These are phyloP conservation scores for Capsicum pubescens DNA, from an alignment of 257 asterid species.

Conservation along the genomic window DNA sequence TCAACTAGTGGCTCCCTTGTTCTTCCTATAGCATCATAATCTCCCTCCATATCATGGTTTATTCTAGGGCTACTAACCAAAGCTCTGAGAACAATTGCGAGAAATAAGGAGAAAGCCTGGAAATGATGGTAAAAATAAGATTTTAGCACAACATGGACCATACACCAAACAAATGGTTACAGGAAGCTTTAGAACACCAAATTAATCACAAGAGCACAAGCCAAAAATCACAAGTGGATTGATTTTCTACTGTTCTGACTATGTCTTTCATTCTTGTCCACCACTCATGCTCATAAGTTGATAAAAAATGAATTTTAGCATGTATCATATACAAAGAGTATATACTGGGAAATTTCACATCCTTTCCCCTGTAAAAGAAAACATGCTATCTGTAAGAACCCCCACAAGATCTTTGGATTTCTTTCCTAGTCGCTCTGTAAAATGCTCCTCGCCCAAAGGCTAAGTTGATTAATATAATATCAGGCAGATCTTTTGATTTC, in stretches of 20 bases:
- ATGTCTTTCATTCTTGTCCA: slow-evolving; percentile 11
- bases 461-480: not conserved
- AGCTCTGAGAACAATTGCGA: slow-evolving; percentile 68
- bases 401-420: slow-evolving; percentile 5
- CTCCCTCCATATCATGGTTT: slow-evolving; percentile 62
- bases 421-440: not conserved
- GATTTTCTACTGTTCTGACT: not conserved
- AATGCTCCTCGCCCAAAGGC: not conserved
- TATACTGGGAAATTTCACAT: not conserved
- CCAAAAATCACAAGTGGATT: not conserved
- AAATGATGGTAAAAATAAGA: slow-evolving; percentile 31
- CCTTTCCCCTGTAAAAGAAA: not conserved
- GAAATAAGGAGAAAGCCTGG: slow-evolving; percentile 69
- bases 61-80: slow-evolving; percentile 55
- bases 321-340: slow-evolving; percentile 3
- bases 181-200: not conserved
- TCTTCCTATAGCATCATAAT: slow-evolving; percentile 49
- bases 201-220: not conserved
- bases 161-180: not conserved
- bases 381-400: not conserved
- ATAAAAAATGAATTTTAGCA: not conserved
- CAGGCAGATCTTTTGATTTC: not conserved
- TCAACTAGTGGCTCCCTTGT: slow-evolving; percentile 66
- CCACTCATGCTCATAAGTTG: slow-evolving; percentile 7
- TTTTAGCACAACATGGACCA: slow-evolving; percentile 14